These are phyloP conservation scores for Saccharomycopsis sp. DNA, from an alignment of 805 yeast genomes.

Conservation along the genomic window DNA sequence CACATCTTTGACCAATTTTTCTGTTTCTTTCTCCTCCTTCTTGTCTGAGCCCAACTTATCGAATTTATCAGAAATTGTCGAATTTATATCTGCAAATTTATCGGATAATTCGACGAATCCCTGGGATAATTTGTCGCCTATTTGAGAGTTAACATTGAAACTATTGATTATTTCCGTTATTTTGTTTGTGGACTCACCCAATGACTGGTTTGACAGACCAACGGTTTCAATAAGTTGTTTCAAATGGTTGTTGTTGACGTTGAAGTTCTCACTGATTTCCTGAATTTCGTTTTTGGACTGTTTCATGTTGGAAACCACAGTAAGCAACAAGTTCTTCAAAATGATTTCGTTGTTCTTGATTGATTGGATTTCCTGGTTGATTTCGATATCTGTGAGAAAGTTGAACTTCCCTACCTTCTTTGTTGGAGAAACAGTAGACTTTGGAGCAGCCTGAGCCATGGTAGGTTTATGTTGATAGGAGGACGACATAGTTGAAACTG, in stretches of 20 bases:
- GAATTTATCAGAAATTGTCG: neutral
- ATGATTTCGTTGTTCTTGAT: slow-evolving; percentile 16
- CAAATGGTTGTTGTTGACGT: slow-evolving; percentile 11
- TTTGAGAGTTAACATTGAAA: neutral
- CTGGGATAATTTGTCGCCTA: neutral
- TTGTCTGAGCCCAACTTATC: neutral
- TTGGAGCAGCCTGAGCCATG: neutral
- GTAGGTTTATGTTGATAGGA: neutral
- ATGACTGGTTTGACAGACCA: neutral
- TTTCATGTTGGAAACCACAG: slow-evolving; percentile 11
- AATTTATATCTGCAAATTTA: neutral
- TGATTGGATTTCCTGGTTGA: slow-evolving; percentile 11
- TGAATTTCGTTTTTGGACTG: slow-evolving; percentile 4
- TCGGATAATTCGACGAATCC: neutral
- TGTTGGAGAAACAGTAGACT: neutral
- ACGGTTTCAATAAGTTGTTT: slow-evolving; percentile 3
- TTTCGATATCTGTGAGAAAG: slow-evolving; percentile 17
- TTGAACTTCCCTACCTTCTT: slow-evolving; percentile 4
- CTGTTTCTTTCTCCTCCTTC: neutral
- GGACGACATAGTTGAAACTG: neutral
- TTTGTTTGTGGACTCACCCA: neutral
- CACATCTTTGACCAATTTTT: neutral
- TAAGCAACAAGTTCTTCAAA: slow-evolving; percentile 14
- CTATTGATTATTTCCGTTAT: neutral
- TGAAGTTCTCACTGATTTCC: slow-evolving; percentile 6